These are phyloP conservation scores for Penicillium angulare DNA, from an alignment of 495 filamentous ascomycete species.

Conservation along the genomic window DNA sequence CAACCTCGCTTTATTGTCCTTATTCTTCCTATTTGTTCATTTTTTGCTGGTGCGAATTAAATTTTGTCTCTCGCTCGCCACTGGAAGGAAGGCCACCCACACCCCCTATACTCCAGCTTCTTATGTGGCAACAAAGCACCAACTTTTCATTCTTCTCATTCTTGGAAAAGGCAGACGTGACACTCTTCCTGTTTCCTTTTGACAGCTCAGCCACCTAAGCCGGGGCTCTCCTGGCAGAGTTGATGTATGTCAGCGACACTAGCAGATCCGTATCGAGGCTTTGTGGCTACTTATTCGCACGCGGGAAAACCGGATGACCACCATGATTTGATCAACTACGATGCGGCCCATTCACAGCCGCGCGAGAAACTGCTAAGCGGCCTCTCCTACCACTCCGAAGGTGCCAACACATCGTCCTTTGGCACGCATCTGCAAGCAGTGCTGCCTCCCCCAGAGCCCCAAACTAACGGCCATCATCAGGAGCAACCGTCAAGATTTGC, in stretches of 20 bases:
- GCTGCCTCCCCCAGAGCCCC: slow-evolving; percentile 27
- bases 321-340: slow-evolving; percentile 35
- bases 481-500: slow-evolving; percentile 28
- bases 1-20: background rate
- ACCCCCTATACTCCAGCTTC: background rate
- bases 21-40: background rate
- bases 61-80: slow-evolving; percentile 1
- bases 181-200: background rate
- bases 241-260: slow-evolving; percentile 45
- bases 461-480: slow-evolving; percentile 24
- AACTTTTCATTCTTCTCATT: slow-evolving; percentile 1
- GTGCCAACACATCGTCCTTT: slow-evolving; percentile 31
- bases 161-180: slow-evolving; percentile 1
- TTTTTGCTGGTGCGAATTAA: background rate
- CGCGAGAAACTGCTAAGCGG: slow-evolving; percentile 30
- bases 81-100: background rate
- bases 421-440: slow-evolving; percentile 31
- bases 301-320: slow-evolving; percentile 13
- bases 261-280: slow-evolving; percentile 43
- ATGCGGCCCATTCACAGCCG: slow-evolving; percentile 26
- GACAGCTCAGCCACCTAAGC: slow-evolving; percentile 13
- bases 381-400: slow-evolving; percentile 27
- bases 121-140: background rate
- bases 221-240: slow-evolving; percentile 42
- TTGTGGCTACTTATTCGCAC: slow-evolving; percentile 36